Base-by-base conservation (phyloP, 495 filamentous ascomycete species). In the Xylaria nigripes region DNA sequence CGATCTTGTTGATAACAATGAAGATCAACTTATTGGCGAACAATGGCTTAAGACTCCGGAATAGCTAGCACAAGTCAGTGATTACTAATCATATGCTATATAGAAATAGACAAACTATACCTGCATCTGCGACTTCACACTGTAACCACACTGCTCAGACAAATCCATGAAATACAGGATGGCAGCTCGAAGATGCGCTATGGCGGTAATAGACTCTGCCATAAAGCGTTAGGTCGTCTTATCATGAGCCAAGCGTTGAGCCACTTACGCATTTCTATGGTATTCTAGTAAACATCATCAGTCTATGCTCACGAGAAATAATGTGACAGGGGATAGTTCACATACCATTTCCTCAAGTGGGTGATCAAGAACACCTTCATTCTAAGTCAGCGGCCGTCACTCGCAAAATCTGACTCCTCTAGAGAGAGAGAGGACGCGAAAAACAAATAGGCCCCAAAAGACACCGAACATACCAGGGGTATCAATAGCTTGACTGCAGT, bases 121-220 rank as follows among this genome's bases (percentile, higher is more conserved):
- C 52, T 55, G 72, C 67, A 95, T 89, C 70, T 98, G 93, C 8
- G 90, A 90, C 51, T 82, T 72, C 42, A 98, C 86, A 2, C 89
- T 90, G 76, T 96, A 98, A 32, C 93, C 93, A 58, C 93, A 98
- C 75, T 96, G 90, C 73, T 97, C 94, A 16, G 88, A 93, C 54
- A 97, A 79, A 73, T 97, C 93, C 83, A 98, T 95, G 72, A 98
- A 98, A 72, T 96, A 98, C 50, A 96, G 75, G 53, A 97, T 90
- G 22, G 91, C 91, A 25, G 89, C 91, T 46, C 93, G 83, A 54
- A 98, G 75, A 78, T 98, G 93, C 41, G 93, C 93, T 71, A 98
- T 94, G 9, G 93, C 93, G 12, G 92, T 96, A 57, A 98, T 96
- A 15, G 86, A 90, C 61, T 77, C 53, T 55, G 18, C 36, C 29